phyloP scores from a whole-genome alignment of 352 stramenopile species.

The Globisporangium abappressorium region DNA sequence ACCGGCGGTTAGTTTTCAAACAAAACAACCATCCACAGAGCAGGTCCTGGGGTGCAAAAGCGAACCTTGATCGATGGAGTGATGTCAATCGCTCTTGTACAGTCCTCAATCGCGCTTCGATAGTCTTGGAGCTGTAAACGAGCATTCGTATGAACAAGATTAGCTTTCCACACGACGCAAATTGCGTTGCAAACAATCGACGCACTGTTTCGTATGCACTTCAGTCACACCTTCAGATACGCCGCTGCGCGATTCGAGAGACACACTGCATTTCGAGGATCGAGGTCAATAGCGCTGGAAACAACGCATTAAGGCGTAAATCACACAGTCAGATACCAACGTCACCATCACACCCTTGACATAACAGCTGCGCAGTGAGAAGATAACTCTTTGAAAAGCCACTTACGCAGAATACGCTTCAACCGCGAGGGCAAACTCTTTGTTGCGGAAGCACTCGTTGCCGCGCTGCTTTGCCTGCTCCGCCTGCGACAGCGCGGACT shows the following conservation, averaged over 20 bases:
- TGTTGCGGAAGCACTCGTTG: conserved; percentile 51
- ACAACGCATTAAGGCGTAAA: background rate
- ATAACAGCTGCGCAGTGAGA: too few relatives aligned
- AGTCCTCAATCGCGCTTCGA: conserved; percentile 41
- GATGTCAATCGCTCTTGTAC: conserved; percentile 39
- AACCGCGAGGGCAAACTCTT: conserved; percentile 32
- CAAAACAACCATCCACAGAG: background rate
- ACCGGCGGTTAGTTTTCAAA: background rate
- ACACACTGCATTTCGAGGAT: conserved; percentile 34
- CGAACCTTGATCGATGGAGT: conserved; percentile 58
- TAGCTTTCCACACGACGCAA: background rate
- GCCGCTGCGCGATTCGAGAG: conserved; percentile 71
- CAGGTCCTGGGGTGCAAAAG: background rate
- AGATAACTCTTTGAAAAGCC: background rate
- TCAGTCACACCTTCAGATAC: conserved; percentile 45
- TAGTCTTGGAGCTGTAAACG: conserved; percentile 35
- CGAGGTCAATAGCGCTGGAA: conserved; percentile 46
- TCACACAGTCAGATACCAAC: background rate
- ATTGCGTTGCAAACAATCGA: background rate
- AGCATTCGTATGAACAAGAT: background rate
- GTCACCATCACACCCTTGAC: background rate
- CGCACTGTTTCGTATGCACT: background rate
- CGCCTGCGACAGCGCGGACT: conserved; percentile 10
- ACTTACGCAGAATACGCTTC: conserved; percentile 44
- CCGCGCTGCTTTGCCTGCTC: conserved; percentile 40